Evolutionary conservation across 495 filamentous ascomycete genomes (phyloP).

Genomic region (Hypoxylon fuscum): DNA sequence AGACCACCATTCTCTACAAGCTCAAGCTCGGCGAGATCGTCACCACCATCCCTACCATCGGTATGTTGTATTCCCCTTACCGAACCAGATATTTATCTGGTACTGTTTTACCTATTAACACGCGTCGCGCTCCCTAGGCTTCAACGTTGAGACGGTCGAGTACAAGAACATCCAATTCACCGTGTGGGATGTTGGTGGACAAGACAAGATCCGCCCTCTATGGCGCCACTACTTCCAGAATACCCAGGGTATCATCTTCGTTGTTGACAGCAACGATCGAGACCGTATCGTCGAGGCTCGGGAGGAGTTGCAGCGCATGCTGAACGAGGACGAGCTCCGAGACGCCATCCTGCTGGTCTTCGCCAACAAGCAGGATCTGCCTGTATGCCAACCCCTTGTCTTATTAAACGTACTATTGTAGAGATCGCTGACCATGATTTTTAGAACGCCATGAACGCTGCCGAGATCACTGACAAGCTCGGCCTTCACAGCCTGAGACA

Average conservation of each 20-base stretch:
- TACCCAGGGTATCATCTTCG: conserved; percentile 99
- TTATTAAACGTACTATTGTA: not conserved
- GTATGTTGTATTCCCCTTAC: conserved; percentile 69
- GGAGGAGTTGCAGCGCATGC: conserved; percentile 99
- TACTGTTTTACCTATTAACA: conserved; percentile 42
- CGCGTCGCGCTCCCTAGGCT: conserved; percentile 66
- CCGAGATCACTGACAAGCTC: conserved; percentile 99
- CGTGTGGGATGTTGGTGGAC: conserved; percentile 99
- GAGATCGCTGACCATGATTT: conserved; percentile 15
- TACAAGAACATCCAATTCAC: conserved; percentile 99
- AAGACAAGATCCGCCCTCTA: conserved; percentile 99
- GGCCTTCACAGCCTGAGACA: conserved; percentile 98
- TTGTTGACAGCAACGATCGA: conserved; percentile 99
- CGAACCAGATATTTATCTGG: not conserved
- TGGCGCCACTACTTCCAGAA: conserved; percentile 99
- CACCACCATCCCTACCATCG: conserved; percentile 98
- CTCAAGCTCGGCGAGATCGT: conserved; percentile 99
- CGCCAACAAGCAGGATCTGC: conserved; percentile 99
- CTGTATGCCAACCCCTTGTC: conserved; percentile 65
- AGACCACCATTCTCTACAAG: conserved; percentile 99
- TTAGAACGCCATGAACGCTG: conserved; percentile 98
- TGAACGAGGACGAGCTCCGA: conserved; percentile 99
- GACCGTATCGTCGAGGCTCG: conserved; percentile 99
- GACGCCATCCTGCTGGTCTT: conserved; percentile 98
- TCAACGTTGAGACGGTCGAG: conserved; percentile 99